These are phyloP conservation scores for Gillenia trifoliata DNA, from an alignment of 306 rosid species.

Conservation along the genomic window DNA sequence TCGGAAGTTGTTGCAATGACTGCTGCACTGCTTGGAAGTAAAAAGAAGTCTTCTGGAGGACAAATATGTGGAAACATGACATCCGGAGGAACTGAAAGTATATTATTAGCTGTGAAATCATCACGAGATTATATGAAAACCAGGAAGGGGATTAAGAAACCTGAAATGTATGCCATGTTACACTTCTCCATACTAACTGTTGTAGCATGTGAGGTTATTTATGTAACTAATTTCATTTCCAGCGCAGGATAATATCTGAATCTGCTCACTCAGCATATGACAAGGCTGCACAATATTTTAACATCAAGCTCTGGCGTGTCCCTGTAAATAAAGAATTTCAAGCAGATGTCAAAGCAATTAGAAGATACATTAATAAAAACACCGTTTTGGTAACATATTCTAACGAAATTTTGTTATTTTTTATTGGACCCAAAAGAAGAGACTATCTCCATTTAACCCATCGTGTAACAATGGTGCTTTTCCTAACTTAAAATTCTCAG, in stretches of 20 bases:
- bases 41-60: slow-evolving; percentile 74
- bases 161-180: slow-evolving; percentile 65
- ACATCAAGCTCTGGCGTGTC: slow-evolving; percentile 87
- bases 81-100: slow-evolving; percentile 98
- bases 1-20: slow-evolving; percentile 98
- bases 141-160: slow-evolving; percentile 71
- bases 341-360: slow-evolving; percentile 74
- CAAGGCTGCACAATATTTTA: slow-evolving; percentile 96
- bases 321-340: slow-evolving; percentile 67
- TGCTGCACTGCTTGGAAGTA: slow-evolving; percentile 80
- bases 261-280: slow-evolving; percentile 97
- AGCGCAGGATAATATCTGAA: slow-evolving; percentile 76
- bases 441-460: background rate
- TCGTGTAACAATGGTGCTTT: slow-evolving; percentile 17
- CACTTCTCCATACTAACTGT: slow-evolving; percentile 1
- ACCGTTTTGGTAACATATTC: slow-evolving; percentile 65
- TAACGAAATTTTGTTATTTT: background rate
- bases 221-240: slow-evolving; percentile 14
- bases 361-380: slow-evolving; percentile 62
- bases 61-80: slow-evolving; percentile 97
- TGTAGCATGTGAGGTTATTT: slow-evolving; percentile 15
- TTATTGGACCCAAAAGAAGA: background rate
- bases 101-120: slow-evolving; percentile 81
- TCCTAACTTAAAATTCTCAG: slow-evolving; percentile 17
- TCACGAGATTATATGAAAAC: slow-evolving; percentile 92